Evolutionary conservation across 768 basidiomycete species (phyloP), one percentile per base, ranked within the genome.

Genomic region (Boletus patriciae): DNA sequence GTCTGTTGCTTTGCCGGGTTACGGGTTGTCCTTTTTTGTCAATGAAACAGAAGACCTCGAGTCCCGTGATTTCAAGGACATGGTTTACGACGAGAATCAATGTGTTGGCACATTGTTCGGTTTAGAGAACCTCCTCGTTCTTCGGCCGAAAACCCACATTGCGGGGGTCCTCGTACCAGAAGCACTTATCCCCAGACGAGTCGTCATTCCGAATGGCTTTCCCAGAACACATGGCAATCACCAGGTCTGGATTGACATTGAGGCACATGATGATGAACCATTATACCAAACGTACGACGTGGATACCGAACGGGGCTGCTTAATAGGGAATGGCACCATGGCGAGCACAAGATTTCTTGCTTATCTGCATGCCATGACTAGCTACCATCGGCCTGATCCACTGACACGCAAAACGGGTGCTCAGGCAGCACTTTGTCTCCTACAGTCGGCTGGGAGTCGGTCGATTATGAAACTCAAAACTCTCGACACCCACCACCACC

Each of bases 31-130:
- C 75, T 36, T 81, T 48, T 70, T 73, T 44, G 38, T 76, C 23
- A 70, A 71, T n/a, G 12, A 31, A 0, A 6, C 31, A 1, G 56
- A 59, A 25, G 55, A 66, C 9, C 60, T 81, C 8, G 71, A 79
- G 54, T 78, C 73, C 25, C 55, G 48, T 12, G 77, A 77, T 45
- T 65, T 77, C 45, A 70, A 68, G 6, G 66, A 65, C 19, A 78
- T 77, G 69, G 62, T 75, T 18, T 62, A 79, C 11, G 77, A 79
- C 38, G 12, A 50, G 6, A 41, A 66, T 34, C 80, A 80, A 54
- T 75, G 66, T 0, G 59, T 65, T 11, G 77, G 76, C 1, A 72
- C 78, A 2, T 65, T 82, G 61, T 66, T 77, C 41, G 81, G 81
- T 11, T 58, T 82, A 41, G 31, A 37, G 8, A 68, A 54, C 29